Conservation (phyloP, 73 alveolate species). For the Paramecium biaurelia region DNA sequence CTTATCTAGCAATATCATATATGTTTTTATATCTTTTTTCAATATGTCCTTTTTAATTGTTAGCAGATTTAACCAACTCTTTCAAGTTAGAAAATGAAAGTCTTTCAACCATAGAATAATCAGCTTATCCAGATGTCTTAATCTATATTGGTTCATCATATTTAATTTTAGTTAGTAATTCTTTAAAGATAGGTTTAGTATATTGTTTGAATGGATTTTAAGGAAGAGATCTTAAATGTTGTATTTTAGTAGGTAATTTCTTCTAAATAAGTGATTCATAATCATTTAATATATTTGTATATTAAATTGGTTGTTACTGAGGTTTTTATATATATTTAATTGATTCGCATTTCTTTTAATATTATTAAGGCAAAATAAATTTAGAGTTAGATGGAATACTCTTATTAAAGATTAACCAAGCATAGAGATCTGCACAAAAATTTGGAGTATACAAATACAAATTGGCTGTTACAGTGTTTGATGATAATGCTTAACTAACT, state of each 20-base stretch:
- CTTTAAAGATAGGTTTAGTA: neutral
- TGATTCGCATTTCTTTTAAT: neutral
- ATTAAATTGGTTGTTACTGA: neutral
- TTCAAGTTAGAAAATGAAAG: neutral
- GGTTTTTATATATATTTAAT: neutral
- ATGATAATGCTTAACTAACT: neutral
- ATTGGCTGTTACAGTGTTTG: neutral
- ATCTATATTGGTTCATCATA: neutral
- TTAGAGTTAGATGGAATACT: constrained; percentile 8
- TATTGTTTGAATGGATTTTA: neutral
- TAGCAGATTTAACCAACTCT: neutral
- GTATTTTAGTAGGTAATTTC: neutral
- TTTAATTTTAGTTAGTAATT: neutral
- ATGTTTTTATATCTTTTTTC: neutral
- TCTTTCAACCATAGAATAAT: constrained; percentile 24
- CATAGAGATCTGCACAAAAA: constrained; percentile 1
- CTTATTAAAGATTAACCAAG: neutral
- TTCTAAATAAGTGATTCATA: neutral
- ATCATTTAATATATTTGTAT: neutral
- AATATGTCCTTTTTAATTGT: neutral
- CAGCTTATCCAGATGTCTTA: neutral
- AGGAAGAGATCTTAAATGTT: neutral
- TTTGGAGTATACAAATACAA: neutral
- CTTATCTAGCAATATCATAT: constrained; percentile 15
- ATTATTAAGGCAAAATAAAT: neutral